Evolutionary conservation across 2,329 filamentous ascomycete species (phyloP).

Genomic region (Colletotrichum tabaci): DNA sequence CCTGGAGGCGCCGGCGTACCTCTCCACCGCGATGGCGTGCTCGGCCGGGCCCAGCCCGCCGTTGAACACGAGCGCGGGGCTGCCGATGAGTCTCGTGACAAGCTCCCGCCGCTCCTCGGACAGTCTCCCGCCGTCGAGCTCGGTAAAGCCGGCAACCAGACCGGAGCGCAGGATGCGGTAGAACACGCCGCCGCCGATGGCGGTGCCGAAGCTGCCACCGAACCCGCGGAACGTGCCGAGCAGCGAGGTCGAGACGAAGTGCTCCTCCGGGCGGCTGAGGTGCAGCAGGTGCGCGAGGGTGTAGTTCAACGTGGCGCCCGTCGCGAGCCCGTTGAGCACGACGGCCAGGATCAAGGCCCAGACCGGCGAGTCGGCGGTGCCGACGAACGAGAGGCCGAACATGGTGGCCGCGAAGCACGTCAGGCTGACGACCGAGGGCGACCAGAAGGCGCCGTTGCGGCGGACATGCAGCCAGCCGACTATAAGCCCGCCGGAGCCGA

Average conservation of each 20-base stretch:
- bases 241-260: conserved; percentile 83
- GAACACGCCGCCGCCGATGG: conserved; percentile 85
- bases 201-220: conserved; percentile 84
- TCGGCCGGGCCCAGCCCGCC: conserved; percentile 59
- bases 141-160: conserved; percentile 71
- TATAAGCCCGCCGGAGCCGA: conserved; percentile 80
- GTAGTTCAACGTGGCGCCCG: conserved; percentile 84
- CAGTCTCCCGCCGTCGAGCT: conserved; percentile 58
- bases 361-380: conserved; percentile 66
- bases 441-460: conserved; percentile 80
- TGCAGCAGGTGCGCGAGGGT: conserved; percentile 85
- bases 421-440: conserved; percentile 73
- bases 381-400: conserved; percentile 68
- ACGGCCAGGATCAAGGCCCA: conserved; percentile 71
- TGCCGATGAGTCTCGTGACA: conserved; percentile 64
- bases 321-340: conserved; percentile 80
- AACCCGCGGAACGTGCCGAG: conserved; percentile 87
- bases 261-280: conserved; percentile 74
- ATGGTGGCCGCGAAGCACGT: conserved; percentile 74
- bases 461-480: conserved; percentile 84
- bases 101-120: conserved; percentile 55
- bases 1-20: conserved; percentile 62
- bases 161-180: conserved; percentile 70
- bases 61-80: conserved; percentile 65
- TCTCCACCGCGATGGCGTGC: conserved; percentile 60